These are phyloP conservation scores for Botrytis medusae DNA, from an alignment of 2,329 filamentous ascomycete species.

Conservation along the genomic window DNA sequence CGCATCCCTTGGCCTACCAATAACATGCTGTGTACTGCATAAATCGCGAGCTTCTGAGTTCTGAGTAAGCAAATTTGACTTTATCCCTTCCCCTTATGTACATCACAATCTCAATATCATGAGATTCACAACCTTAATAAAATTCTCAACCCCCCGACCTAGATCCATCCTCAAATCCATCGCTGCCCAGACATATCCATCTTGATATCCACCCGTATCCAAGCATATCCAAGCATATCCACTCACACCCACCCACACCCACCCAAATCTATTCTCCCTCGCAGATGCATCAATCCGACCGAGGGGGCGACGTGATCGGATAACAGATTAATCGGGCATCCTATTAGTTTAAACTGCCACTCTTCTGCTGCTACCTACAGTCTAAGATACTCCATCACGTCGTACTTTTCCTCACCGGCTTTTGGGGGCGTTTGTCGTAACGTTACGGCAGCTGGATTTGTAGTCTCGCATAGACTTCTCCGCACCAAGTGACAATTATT, in stretches of 20 bases:
- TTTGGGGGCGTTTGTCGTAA: conserved; percentile 8
- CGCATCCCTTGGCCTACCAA: not conserved
- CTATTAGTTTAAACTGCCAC: not conserved
- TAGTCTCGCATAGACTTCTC: conserved; percentile 6
- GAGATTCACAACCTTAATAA: not conserved
- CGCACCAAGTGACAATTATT: conserved; percentile 15
- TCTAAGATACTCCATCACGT: not conserved
- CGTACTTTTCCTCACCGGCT: not conserved
- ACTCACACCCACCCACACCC: not conserved
- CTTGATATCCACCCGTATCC: not conserved
- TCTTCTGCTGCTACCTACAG: not conserved
- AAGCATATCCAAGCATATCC: not conserved
- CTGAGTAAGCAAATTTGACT: not conserved
- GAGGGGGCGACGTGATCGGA: not conserved
- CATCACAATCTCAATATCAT: not conserved
- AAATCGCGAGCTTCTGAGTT: not conserved
- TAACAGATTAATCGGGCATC: not conserved
- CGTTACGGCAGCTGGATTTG: conserved; percentile 15
- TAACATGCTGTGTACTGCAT: not conserved
- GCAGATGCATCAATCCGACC: not conserved
- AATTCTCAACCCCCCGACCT: conserved; percentile 1
- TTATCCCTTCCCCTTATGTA: not conserved
- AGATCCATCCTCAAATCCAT: not conserved
- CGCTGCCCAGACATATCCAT: not conserved
- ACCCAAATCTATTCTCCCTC: not conserved